A percentile compares a stretch with the other conserved stretches of the same genome.
Conservation (phyloP, 345 rosid species). For the Citropsis articulata region DNA sequence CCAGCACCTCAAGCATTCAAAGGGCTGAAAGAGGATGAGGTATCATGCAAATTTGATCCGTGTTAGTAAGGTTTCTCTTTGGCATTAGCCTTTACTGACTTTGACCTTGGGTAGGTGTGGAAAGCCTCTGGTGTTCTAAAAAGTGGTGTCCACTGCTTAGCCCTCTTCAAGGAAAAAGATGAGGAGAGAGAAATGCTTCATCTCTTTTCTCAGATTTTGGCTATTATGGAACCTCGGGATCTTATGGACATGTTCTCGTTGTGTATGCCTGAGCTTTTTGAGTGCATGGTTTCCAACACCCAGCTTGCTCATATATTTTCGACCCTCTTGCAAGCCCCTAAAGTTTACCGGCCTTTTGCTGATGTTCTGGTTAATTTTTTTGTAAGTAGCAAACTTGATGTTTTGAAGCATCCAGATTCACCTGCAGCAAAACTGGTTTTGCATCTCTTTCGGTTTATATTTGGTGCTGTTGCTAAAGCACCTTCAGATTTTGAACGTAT, state of each 20-base stretch:
- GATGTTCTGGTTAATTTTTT: conserved; percentile 91
- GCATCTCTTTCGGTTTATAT: conserved; percentile 91
- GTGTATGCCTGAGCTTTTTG: conserved; percentile 98
- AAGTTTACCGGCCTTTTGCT: conserved; percentile 87
- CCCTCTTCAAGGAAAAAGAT: conserved; percentile 96
- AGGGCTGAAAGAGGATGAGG: conserved; percentile 99
- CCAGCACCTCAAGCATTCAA: conserved; percentile 75
- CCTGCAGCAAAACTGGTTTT: conserved; percentile 81
- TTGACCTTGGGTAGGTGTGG: conserved; percentile 61
- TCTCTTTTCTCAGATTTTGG: conserved; percentile 86
- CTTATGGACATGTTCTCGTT: conserved; percentile 98
- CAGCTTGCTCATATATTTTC: conserved; percentile 94
- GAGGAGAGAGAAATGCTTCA: conserved; percentile 94
- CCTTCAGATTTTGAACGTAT: conserved; percentile 95
- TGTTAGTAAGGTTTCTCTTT: conserved; percentile 5
- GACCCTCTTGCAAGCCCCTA: conserved; percentile 70
- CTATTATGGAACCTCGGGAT: conserved; percentile 97
- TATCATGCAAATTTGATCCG: conserved; percentile 23
- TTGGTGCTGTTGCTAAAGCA: conserved; percentile 86
- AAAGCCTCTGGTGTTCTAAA: conserved; percentile 96
- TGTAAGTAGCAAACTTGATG: conserved; percentile 85
- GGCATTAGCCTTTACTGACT: conserved; percentile 25
- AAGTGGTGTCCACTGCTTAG: conserved; percentile 97
- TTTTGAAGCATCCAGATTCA: conserved; percentile 82
- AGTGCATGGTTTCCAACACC: conserved; percentile 86